Conservation (phyloP, 805 yeast genomes). For the Vanderwaltozyma tropicalis region DNA sequence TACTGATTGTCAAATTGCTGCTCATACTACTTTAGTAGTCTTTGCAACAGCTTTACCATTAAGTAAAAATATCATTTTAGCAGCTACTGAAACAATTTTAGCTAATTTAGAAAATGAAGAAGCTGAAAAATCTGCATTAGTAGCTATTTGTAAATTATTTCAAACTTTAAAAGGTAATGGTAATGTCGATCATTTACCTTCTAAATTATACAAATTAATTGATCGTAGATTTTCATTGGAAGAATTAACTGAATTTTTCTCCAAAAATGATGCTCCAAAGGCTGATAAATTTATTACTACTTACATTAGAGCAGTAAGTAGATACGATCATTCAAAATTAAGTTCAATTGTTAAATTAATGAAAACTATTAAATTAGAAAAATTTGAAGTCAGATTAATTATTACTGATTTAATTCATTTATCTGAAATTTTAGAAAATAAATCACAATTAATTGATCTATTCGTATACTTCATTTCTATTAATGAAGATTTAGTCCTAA, state of each 20-base stretch:
- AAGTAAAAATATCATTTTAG: conserved; percentile 40
- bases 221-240: conserved; percentile 15
- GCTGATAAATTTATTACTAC: conserved; percentile 35
- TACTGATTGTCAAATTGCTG: conserved; percentile 65
- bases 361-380: conserved; percentile 26
- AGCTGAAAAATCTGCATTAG: conserved; percentile 36
- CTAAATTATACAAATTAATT: conserved; percentile 29
- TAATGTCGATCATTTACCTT: conserved; percentile 33
- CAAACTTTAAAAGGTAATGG: conserved; percentile 37
- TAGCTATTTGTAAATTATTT: conserved; percentile 38
- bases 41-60: conserved; percentile 64
- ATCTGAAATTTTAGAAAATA: conserved; percentile 31
- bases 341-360: conserved; percentile 30
- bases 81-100: conserved; percentile 51
- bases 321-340: conserved; percentile 33
- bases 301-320: conserved; percentile 34
- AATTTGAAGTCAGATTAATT: conserved; percentile 30
- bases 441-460: conserved; percentile 30
- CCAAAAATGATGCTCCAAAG: conserved; percentile 21
- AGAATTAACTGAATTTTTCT: conserved; percentile 14
- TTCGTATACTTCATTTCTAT: conserved; percentile 32
- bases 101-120: conserved; percentile 32
- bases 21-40: conserved; percentile 74
- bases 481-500: conserved; percentile 32
- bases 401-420: conserved; percentile 31